Percentiles rank a stretch among this genome's conserved stretches.
Conservation (phyloP, 2,329 filamentous ascomycete genomes). For the Epichloe baconii region DNA sequence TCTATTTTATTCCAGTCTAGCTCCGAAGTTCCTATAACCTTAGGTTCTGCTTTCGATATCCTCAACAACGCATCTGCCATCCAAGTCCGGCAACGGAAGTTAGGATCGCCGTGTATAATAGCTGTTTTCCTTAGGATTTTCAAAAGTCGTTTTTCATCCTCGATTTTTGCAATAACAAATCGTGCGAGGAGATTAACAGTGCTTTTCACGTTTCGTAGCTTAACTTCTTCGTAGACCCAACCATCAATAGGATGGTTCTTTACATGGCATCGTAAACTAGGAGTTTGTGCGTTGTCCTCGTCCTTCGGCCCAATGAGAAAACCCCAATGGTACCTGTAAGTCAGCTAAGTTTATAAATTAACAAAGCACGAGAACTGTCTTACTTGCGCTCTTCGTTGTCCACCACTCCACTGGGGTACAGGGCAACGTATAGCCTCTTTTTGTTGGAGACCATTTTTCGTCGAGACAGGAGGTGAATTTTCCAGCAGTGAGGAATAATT, state of each 20-base stretch:
- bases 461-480: not conserved
- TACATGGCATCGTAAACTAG: slow-evolving; percentile 20
- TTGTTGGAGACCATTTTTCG: slow-evolving; percentile 12
- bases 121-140: slow-evolving; percentile 19
- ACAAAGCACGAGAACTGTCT: not conserved
- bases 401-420: slow-evolving; percentile 16
- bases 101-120: slow-evolving; percentile 20
- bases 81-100: slow-evolving; percentile 29
- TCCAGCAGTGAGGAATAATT: no score
- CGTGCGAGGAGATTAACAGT: slow-evolving; percentile 22
- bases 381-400: slow-evolving; percentile 14
- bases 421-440: slow-evolving; percentile 20
- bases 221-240: slow-evolving; percentile 17
- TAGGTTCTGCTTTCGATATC: slow-evolving; percentile 20
- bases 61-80: slow-evolving; percentile 19
- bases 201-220: slow-evolving; percentile 9
- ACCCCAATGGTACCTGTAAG: slow-evolving; percentile 16
- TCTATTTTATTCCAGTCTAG: slow-evolving; percentile 26
- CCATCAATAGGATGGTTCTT: slow-evolving; percentile 12
- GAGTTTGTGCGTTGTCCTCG: slow-evolving; percentile 10
- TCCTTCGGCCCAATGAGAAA: slow-evolving; percentile 19
- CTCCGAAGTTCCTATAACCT: slow-evolving; percentile 22
- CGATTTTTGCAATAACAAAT: slow-evolving; percentile 26
- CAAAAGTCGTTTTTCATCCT: slow-evolving; percentile 19
- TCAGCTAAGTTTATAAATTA: not conserved